phyloP scores from a whole-genome alignment of 164 flowering plant species.

The Protea cynaroides region DNA sequence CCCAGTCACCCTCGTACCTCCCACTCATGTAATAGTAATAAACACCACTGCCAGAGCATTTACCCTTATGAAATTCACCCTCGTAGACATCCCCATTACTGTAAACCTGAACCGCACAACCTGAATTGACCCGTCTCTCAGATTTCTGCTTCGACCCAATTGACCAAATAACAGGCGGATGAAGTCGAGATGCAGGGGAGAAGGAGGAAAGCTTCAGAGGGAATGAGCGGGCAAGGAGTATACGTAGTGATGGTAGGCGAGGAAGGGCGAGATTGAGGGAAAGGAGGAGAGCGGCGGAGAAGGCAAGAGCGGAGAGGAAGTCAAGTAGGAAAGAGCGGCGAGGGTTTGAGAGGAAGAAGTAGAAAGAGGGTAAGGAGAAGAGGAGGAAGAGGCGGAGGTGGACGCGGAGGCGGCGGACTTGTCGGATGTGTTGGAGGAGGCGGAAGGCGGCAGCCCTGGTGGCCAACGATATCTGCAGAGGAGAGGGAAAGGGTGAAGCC shows the following conservation, averaged over 20 bases:
- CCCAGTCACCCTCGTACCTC: slow-evolving; percentile 83
- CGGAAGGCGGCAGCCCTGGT: slow-evolving; percentile 16
- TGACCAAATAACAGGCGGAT: slow-evolving; percentile 62
- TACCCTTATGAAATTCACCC: slow-evolving; percentile 75
- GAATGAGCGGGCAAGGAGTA: slow-evolving; percentile 36
- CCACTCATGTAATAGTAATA: slow-evolving; percentile 72
- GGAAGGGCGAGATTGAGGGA: slow-evolving; percentile 51
- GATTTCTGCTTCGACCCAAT: slow-evolving; percentile 58
- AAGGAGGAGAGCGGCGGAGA: slow-evolving; percentile 39
- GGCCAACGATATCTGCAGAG: slow-evolving; percentile 12
- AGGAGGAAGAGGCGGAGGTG: slow-evolving; percentile 41
- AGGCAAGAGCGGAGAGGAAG: slow-evolving; percentile 43
- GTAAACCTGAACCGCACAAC: slow-evolving; percentile 54
- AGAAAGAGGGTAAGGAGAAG: slow-evolving; percentile 46
- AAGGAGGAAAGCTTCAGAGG: slow-evolving; percentile 23
- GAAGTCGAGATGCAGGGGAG: slow-evolving; percentile 13
- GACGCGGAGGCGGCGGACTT: slow-evolving; percentile 25
- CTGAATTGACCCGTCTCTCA: slow-evolving; percentile 35
- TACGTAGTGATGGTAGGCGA: slow-evolving; percentile 39
- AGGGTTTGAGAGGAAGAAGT: slow-evolving; percentile 42
- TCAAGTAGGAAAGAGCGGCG: slow-evolving; percentile 33
- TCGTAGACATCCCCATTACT: slow-evolving; percentile 74
- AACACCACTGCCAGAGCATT: slow-evolving; percentile 83
- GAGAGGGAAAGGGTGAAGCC: slow-evolving; percentile 7
- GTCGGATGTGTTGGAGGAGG: slow-evolving; percentile 17